Conservation (phyloP, 257 asterid genomes). For the Solanum okadae region DNA sequence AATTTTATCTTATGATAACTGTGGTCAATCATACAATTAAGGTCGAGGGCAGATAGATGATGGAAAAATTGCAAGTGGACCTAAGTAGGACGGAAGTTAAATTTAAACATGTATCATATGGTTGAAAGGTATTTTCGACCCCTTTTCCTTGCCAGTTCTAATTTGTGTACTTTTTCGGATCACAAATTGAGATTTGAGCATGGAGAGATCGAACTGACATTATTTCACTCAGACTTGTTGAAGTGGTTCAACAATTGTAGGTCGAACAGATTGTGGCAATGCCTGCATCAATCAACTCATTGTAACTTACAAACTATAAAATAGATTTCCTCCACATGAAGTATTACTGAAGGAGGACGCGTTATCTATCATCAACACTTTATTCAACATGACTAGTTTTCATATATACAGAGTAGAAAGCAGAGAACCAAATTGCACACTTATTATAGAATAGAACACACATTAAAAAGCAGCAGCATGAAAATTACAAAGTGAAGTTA, state of each 20-base stretch:
- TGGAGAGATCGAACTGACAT: too few species aligned
- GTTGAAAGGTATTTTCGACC: neutral
- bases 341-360: too few species aligned
- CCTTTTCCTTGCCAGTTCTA: neutral
- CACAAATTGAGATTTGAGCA: too few species aligned
- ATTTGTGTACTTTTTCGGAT: too few species aligned
- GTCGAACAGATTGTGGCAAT: too few species aligned
- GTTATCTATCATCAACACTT: neutral
- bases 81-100: neutral
- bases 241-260: too few species aligned
- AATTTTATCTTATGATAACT: neutral
- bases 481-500: neutral
- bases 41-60: neutral
- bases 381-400: neutral
- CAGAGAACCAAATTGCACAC: neutral
- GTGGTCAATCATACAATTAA: neutral
- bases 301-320: too few species aligned
- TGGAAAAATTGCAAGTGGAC: neutral
- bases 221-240: too few species aligned
- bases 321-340: too few species aligned
- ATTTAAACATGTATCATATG: neutral
- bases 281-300: too few species aligned
- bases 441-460: slow-evolving; percentile 2
- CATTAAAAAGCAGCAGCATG: neutral
- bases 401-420: neutral